These are phyloP conservation scores for Thermothelomyces thermophilus DNA, from an alignment of 2,329 filamentous ascomycete species.

Conservation along the genomic window DNA sequence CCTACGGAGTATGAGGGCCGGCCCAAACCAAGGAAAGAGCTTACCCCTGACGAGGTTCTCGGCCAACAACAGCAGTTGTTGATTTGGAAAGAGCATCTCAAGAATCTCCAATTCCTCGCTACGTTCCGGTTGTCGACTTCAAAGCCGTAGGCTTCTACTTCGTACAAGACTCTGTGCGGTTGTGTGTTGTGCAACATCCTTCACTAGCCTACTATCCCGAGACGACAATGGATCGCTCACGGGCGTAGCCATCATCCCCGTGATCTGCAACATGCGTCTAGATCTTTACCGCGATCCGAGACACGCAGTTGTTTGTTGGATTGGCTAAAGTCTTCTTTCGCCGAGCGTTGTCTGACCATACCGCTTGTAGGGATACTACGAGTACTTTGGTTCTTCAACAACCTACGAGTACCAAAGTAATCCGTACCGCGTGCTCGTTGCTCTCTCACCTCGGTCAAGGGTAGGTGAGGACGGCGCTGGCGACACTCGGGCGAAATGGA, in stretches of 20 bases:
- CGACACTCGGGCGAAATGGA: conserved; percentile 10
- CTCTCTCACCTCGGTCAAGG: conserved; percentile 1
- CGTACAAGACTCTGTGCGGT: too few relatives aligned
- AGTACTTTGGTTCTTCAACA: too few relatives aligned
- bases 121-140: too few relatives aligned
- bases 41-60: neutral
- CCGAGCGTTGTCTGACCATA: neutral
- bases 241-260: neutral
- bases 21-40: conserved; percentile 3
- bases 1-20: neutral
- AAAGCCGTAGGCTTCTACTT: too few relatives aligned
- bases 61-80: conserved; percentile 1
- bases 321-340: conserved; percentile 2
- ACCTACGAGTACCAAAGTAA: too few relatives aligned
- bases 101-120: neutral
- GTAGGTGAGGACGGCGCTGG: neutral
- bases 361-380: too few relatives aligned
- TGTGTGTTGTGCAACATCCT: too few relatives aligned
- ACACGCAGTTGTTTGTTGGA: neutral
- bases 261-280: neutral
- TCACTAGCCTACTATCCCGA: neutral
- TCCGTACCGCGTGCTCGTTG: too few relatives aligned
- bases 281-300: neutral
- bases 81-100: neutral
- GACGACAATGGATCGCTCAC: neutral